These are phyloP conservation scores for Metschnikowia lachancei DNA, from an alignment of 805 yeast genomes.

Conservation along the genomic window DNA sequence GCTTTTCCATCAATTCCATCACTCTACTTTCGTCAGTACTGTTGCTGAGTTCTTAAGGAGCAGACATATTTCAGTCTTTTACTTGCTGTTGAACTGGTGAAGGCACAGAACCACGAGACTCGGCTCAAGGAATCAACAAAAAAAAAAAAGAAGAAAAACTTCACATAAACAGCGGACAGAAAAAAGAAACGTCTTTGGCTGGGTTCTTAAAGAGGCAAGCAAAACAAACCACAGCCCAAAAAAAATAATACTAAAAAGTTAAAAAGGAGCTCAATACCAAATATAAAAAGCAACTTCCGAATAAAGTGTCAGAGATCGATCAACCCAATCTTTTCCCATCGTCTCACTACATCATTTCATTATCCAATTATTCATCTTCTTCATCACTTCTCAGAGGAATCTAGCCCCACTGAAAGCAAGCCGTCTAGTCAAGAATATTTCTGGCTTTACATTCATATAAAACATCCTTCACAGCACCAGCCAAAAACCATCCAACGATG, in stretches of 20 bases:
- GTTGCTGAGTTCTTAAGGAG: not conserved
- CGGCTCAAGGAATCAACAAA: too few species aligned
- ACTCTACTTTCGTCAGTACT: not conserved
- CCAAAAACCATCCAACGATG: constrained; percentile 32
- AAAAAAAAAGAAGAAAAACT: too few species aligned
- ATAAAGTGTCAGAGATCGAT: too few species aligned
- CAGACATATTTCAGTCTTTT: not conserved
- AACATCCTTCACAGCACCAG: not conserved
- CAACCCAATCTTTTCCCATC: too few species aligned
- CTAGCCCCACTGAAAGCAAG: too few species aligned
- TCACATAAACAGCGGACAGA: not conserved
- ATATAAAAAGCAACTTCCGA: too few species aligned
- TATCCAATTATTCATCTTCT: too few species aligned
- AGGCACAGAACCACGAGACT: too few species aligned
- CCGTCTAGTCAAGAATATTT: not conserved
- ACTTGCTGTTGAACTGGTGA: not conserved
- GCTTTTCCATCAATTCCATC: not conserved
- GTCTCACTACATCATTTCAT: too few species aligned
- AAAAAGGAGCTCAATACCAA: too few species aligned
- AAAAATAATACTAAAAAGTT: too few species aligned
- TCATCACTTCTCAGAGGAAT: too few species aligned
- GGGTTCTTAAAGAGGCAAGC: not conserved
- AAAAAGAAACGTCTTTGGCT: not conserved
- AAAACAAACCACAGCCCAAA: not conserved
- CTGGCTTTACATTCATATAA: not conserved